Conservation (phyloP, 176 grass and related monocot species). For the Miscanthus lutarioriparius region DNA sequence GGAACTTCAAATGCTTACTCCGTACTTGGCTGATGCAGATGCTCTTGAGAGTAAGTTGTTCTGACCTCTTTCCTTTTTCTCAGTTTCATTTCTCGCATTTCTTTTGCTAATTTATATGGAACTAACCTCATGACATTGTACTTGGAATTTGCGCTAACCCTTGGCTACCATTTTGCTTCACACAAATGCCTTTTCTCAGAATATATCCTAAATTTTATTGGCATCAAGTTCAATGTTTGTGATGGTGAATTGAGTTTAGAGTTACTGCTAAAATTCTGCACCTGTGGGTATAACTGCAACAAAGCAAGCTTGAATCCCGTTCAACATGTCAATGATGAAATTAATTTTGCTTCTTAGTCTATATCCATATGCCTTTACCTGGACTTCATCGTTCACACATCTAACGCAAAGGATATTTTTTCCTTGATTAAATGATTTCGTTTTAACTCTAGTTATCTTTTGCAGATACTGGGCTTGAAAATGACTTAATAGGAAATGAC, state of each 20-base stretch:
- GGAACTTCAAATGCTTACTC: constrained; percentile 63
- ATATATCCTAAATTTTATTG: background rate
- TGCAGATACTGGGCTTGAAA: constrained; percentile 41
- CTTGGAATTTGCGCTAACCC: background rate
- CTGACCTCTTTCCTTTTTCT: background rate
- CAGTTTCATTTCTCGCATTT: background rate
- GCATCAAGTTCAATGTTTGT: background rate
- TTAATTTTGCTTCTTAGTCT: background rate
- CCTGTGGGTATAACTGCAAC: background rate
- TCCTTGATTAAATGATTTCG: constrained; percentile 8
- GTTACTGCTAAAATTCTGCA: background rate
- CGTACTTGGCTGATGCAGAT: constrained; percentile 39
- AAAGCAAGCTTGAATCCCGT: background rate
- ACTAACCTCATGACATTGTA: background rate
- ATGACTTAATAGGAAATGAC: constrained; percentile 28
- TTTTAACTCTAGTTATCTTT: constrained; percentile 30
- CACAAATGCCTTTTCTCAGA: background rate
- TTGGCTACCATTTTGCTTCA: constrained; percentile 2
- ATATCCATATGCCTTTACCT: background rate
- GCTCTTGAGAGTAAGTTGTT: constrained; percentile 38
- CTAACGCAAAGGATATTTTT: background rate
- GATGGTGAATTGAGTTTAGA: background rate
- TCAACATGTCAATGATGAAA: background rate
- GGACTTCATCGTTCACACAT: background rate
- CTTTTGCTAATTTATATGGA: background rate